phyloP scores from a whole-genome alignment of 2,329 filamentous ascomycete species.

The Arthrinium phaeospermum region DNA sequence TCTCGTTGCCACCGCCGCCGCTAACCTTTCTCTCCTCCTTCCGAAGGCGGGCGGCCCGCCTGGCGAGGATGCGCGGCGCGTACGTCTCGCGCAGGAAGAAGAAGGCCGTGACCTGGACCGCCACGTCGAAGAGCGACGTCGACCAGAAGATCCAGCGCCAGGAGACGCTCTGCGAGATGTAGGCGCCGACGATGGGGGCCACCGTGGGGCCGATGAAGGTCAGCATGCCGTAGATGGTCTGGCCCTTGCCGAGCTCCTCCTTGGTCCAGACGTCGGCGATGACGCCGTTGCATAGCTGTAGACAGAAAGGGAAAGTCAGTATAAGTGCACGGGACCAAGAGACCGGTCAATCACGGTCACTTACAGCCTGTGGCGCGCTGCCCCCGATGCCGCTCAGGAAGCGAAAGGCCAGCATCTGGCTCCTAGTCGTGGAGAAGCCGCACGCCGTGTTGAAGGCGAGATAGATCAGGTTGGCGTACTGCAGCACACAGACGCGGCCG shows the following conservation, averaged over 20 bases:
- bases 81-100: constrained; percentile 52
- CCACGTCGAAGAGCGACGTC: constrained; percentile 43
- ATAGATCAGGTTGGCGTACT: constrained; percentile 51
- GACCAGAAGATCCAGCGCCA: constrained; percentile 56
- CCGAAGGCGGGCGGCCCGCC: constrained; percentile 37
- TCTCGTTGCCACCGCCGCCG: constrained; percentile 36
- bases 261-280: constrained; percentile 50
- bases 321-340: constrained; percentile 35
- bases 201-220: constrained; percentile 40
- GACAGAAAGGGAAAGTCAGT: constrained; percentile 57
- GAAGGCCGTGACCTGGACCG: constrained; percentile 41
- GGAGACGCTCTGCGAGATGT: constrained; percentile 43
- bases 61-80: constrained; percentile 44
- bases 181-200: constrained; percentile 46
- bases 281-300: constrained; percentile 36
- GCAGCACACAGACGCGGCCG: constrained; percentile 53
- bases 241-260: constrained; percentile 48
- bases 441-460: constrained; percentile 59
- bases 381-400: constrained; percentile 54
- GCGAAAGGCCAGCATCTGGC: constrained; percentile 55
- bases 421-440: constrained; percentile 49
- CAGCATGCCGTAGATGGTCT: constrained; percentile 47
- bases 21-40: constrained; percentile 43
- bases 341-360: constrained; percentile 23
- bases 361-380: constrained; percentile 49